A percentile compares a stretch with the other conserved stretches of the same genome.
These are phyloP conservation scores for Coemansia sp. DNA, from an alignment of 371 early-diverging fungal species.

Conservation along the genomic window DNA sequence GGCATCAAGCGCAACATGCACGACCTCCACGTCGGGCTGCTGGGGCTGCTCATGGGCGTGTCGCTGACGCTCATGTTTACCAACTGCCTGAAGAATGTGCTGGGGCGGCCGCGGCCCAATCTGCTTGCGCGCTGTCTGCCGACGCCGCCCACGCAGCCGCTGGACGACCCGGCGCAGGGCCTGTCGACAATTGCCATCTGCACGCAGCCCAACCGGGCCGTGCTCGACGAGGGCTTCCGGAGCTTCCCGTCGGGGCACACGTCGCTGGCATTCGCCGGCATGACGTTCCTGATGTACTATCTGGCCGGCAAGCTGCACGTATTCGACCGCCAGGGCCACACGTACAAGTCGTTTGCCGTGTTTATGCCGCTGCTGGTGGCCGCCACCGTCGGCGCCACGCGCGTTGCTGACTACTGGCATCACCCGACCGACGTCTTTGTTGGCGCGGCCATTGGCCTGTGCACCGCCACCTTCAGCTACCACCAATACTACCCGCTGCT, in stretches of 20 bases:
- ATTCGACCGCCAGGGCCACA: constrained; percentile 70
- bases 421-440: constrained; percentile 76
- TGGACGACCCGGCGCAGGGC: constrained; percentile 55
- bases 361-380: constrained; percentile 65
- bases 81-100: constrained; percentile 66
- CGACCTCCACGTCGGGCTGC: constrained; percentile 65
- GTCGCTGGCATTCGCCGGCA: constrained; percentile 74
- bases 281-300: constrained; percentile 65
- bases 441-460: constrained; percentile 59
- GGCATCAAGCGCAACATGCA: constrained; percentile 54
- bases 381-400: constrained; percentile 64
- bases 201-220: constrained; percentile 53
- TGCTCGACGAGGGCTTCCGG: constrained; percentile 80
- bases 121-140: constrained; percentile 83
- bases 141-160: constrained; percentile 54
- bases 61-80: constrained; percentile 66
- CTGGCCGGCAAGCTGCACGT: constrained; percentile 72
- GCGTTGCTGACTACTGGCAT: constrained; percentile 75
- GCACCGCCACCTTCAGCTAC: constrained; percentile 64
- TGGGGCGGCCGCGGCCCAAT: constrained; percentile 87
- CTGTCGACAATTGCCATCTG: constrained; percentile 65
- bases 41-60: constrained; percentile 62
- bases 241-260: constrained; percentile 95
- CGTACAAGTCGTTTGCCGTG: constrained; percentile 67
- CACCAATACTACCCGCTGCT: constrained; percentile 65